Base-by-base conservation (phyloP, 148 eudicot species). In the Rhododendron simsii region DNA sequence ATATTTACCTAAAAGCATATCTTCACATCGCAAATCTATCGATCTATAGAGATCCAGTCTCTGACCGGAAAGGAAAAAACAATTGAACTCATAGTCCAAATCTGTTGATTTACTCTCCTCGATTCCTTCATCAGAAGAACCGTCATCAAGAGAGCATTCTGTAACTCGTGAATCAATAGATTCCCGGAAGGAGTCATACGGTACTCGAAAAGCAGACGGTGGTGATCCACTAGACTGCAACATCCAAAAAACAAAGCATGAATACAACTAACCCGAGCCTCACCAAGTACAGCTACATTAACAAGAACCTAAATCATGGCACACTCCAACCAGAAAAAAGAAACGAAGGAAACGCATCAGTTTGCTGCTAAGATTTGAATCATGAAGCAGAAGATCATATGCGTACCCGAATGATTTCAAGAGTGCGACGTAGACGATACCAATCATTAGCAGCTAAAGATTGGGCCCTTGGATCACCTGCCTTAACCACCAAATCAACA, bases 21-120 rank as follows among this genome's bases (percentile, higher is more conserved):
- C 96, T 93, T 96, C 99, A 85, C 99, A 96, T 16, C 99, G 96
- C 57, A 92, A 88, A 88, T 96, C 99, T 86, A 96, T 94, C 88
- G 93, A 93, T 91, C 92, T 92, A 84, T 96, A 96, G 83, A 96
- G 93, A 86, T 95, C 94, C 57, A 91, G 55, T 89, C 99, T 91
- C 80, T 88, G 92, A 87, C 92, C 93, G 86, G 99, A 89, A 84
- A 96, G 95, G 91, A 96, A 96, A 90, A 92, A 93, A 86, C 99
- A 96, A 80, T 87, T 61, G 88, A 96, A 96, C 20, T 96, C 94
- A 79, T 94, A 94, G 84, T 95, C 99, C 91, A 96, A 89, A 75
- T 95, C 91, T 85, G 84, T 86, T 84, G 90, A 83, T 81, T 85
- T 91, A 51, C 80, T 89, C 86, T 87, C 92, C 76, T 84, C 84